Evolutionary conservation across 2,329 filamentous ascomycete genomes (phyloP).

Genomic region (Laburnicola sp.): DNA sequence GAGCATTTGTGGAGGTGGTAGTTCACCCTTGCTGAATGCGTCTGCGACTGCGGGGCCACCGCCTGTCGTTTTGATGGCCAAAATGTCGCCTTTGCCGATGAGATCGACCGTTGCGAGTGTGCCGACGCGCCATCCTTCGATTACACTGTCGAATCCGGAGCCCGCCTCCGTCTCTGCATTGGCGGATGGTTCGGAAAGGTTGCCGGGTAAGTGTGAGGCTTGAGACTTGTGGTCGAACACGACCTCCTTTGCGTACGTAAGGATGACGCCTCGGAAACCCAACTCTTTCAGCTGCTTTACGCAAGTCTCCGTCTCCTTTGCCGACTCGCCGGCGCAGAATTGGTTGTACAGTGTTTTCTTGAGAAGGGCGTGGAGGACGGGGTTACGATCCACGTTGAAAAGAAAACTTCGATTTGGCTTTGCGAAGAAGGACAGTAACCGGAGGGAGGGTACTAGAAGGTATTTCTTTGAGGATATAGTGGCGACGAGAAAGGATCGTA

Average conservation of each 20-base stretch:
- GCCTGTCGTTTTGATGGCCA: conserved; percentile 47
- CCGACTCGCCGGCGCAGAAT: conserved; percentile 82
- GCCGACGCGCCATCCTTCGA: conserved; percentile 41
- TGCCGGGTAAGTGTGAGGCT: conserved; percentile 13
- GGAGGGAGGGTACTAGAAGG: conserved; percentile 46
- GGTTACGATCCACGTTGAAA: conserved; percentile 70
- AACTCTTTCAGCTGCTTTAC: conserved; percentile 69
- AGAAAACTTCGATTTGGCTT: conserved; percentile 43
- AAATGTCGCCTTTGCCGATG: conserved; percentile 36
- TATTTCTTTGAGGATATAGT: conserved; percentile 53
- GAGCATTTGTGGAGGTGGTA: conserved; percentile 49
- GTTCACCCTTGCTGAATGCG: conserved; percentile 42
- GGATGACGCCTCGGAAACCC: conserved; percentile 80
- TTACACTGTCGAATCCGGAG: conserved; percentile 29
- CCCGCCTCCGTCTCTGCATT: background rate
- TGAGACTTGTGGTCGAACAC: conserved; percentile 47
- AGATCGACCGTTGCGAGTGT: conserved; percentile 35
- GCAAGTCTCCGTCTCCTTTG: conserved; percentile 62
- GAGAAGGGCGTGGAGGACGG: conserved; percentile 69
- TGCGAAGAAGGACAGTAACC: conserved; percentile 46
- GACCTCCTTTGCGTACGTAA: conserved; percentile 77
- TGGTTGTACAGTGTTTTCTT: conserved; percentile 86
- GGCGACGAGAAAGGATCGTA: conserved; percentile 44
- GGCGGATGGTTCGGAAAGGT: conserved; percentile 4
- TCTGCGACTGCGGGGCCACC: conserved; percentile 48